phyloP scores from a whole-genome alignment of 148 eudicot genomes.

The Suaeda aralocaspica region DNA sequence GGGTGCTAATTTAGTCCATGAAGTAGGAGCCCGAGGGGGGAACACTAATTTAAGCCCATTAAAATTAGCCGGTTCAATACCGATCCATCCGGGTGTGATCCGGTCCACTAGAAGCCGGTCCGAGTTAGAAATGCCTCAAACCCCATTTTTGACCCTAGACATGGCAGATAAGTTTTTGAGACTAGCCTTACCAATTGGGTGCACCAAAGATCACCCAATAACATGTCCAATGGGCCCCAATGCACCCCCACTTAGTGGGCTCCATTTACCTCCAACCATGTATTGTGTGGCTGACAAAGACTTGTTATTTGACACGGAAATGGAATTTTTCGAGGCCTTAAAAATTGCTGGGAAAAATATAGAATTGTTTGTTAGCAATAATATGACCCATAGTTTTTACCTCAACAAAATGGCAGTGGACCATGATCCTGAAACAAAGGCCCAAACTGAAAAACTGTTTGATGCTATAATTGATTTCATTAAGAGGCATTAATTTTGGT shows the following conservation, averaged over 20 bases:
- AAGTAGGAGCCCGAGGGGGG: conserved; percentile 60
- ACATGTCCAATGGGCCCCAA: conserved; percentile 74
- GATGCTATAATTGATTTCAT: conserved; percentile 48
- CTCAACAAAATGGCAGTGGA: conserved; percentile 68
- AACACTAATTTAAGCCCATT: conserved; percentile 31
- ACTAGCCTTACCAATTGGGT: conserved; percentile 60
- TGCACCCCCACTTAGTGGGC: conserved; percentile 44
- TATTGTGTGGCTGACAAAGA: conserved; percentile 73
- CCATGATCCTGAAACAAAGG: conserved; percentile 40
- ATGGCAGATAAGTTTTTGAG: conserved; percentile 74
- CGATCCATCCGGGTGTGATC: conserved; percentile 64
- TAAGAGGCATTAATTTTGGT: conserved; percentile 38
- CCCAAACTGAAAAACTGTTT: conserved; percentile 38
- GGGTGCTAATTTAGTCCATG: conserved; percentile 71
- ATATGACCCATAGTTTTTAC: conserved; percentile 70
- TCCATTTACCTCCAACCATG: conserved; percentile 50
- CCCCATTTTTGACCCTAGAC: conserved; percentile 70
- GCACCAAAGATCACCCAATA: conserved; percentile 65
- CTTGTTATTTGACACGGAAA: conserved; percentile 60
- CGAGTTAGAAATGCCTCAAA: conserved; percentile 63
- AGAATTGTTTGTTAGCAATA: conserved; percentile 46
- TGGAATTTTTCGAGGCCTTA: conserved; percentile 76
- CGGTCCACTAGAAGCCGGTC: conserved; percentile 62
- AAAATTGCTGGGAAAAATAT: conserved; percentile 51
- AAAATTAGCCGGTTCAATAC: conserved; percentile 52